These are phyloP conservation scores for Calonectria hawksworthii DNA, from an alignment of 2,329 filamentous ascomycete genomes.

Conservation along the genomic window DNA sequence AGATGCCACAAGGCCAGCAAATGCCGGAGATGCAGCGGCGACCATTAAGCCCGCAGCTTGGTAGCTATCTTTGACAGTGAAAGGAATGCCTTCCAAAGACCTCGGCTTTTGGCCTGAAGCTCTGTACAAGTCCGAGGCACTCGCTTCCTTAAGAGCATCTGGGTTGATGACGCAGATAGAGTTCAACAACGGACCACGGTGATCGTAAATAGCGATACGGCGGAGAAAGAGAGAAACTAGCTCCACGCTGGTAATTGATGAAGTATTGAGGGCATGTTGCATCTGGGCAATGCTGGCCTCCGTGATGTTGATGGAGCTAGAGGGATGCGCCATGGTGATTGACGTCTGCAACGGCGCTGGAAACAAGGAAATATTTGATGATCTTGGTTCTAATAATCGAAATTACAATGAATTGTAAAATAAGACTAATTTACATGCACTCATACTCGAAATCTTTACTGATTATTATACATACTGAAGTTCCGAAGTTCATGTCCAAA, in stretches of 20 bases:
- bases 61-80: conserved; percentile 70
- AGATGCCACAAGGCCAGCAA: conserved; percentile 62
- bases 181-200: conserved; percentile 41
- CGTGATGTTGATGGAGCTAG: conserved; percentile 9
- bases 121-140: conserved; percentile 46
- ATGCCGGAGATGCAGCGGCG: conserved; percentile 68
- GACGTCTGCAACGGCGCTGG: not conserved
- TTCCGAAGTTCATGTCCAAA: not conserved
- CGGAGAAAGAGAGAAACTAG: conserved; percentile 43
- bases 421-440: not conserved
- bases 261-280: conserved; percentile 36
- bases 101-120: conserved; percentile 35
- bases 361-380: not conserved
- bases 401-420: not conserved
- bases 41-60: conserved; percentile 67
- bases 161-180: conserved; percentile 45
- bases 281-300: conserved; percentile 45
- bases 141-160: conserved; percentile 45
- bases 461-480: not conserved
- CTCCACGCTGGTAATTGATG: conserved; percentile 43
- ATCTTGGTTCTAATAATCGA: not conserved
- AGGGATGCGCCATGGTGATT: not conserved
- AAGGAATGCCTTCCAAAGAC: conserved; percentile 68
- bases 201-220: conserved; percentile 45
- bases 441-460: not conserved